Evolutionary conservation across 805 yeast species (phyloP).

Genomic region (Candida yuanshanica): DNA sequence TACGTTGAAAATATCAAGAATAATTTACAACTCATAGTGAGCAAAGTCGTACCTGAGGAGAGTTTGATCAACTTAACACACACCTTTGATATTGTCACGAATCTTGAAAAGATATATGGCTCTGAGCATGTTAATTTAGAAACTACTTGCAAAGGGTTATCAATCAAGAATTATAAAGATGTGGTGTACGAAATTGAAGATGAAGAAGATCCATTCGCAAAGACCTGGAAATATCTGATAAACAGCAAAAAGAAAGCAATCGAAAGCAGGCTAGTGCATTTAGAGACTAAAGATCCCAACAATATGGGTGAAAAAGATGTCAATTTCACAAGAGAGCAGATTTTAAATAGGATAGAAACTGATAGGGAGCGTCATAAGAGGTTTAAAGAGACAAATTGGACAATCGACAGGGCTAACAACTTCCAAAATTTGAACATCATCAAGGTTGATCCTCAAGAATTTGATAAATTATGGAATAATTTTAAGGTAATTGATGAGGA

Average conservation of each 20-base stretch:
- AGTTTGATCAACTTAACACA: slow-evolving; percentile 16
- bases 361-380: slow-evolving; percentile 89
- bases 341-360: slow-evolving; percentile 78
- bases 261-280: slow-evolving; percentile 7
- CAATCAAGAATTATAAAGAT: background rate
- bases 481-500: slow-evolving; percentile 33
- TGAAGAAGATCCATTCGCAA: slow-evolving; percentile 12
- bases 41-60: slow-evolving; percentile 31
- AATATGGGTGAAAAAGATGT: background rate
- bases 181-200: background rate
- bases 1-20: slow-evolving; percentile 23
- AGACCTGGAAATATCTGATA: slow-evolving; percentile 20
- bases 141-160: background rate
- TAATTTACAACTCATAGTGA: slow-evolving; percentile 30
- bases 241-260: slow-evolving; percentile 14
- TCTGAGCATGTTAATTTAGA: slow-evolving; percentile 5
- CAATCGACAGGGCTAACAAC: slow-evolving; percentile 35
- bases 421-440: background rate
- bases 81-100: slow-evolving; percentile 15
- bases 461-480: slow-evolving; percentile 40
- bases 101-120: slow-evolving; percentile 14
- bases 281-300: slow-evolving; percentile 2
- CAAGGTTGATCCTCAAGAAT: slow-evolving; percentile 38
- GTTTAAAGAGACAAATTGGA: slow-evolving; percentile 78
- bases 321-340: slow-evolving; percentile 40